A percentile compares a stretch with the other conserved stretches of the same genome.
Evolutionary conservation across 2,329 filamentous ascomycete genomes (phyloP).

Genomic region (Sarocladiaceae sp.): DNA sequence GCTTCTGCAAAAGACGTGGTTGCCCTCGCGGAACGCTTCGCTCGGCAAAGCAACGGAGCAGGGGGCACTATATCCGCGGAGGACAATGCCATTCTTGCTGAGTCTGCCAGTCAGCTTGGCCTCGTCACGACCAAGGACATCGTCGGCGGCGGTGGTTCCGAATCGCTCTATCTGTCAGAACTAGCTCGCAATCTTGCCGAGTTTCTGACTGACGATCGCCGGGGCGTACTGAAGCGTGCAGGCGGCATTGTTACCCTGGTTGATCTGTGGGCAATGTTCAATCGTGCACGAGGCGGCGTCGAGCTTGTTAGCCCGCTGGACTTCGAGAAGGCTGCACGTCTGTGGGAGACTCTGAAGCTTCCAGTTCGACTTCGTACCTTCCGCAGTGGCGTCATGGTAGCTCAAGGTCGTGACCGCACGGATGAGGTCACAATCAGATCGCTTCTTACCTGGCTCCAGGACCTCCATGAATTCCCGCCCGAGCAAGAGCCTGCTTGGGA

Average conservation of each 20-base stretch:
- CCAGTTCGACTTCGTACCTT: slow-evolving; percentile 85
- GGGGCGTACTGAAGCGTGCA: slow-evolving; percentile 71
- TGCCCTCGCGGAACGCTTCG: slow-evolving; percentile 84
- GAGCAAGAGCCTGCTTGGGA: slow-evolving; percentile 68
- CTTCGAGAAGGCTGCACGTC: slow-evolving; percentile 80
- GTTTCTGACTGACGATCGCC: slow-evolving; percentile 80
- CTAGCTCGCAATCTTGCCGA: slow-evolving; percentile 81
- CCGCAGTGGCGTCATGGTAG: slow-evolving; percentile 90
- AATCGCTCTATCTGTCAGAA: slow-evolving; percentile 86
- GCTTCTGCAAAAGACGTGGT: slow-evolving; percentile 95
- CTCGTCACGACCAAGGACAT: slow-evolving; percentile 95
- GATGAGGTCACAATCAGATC: slow-evolving; percentile 84
- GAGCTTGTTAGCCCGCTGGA: slow-evolving; percentile 90
- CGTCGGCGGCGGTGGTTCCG: slow-evolving; percentile 65
- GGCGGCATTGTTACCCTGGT: slow-evolving; percentile 88
- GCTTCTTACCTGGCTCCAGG: slow-evolving; percentile 71
- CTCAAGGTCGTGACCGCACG: slow-evolving; percentile 81
- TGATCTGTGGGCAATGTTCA: slow-evolving; percentile 93
- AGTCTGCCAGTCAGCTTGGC: slow-evolving; percentile 74
- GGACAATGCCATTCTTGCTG: slow-evolving; percentile 69
- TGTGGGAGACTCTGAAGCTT: slow-evolving; percentile 85
- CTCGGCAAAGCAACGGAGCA: slow-evolving; percentile 59
- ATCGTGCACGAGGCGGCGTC: slow-evolving; percentile 85
- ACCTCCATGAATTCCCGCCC: slow-evolving; percentile 63
- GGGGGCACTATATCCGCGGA: slow-evolving; percentile 61